Evolutionary conservation across 495 filamentous ascomycete species (phyloP).

Genomic region (Geopyxis carbonaria): DNA sequence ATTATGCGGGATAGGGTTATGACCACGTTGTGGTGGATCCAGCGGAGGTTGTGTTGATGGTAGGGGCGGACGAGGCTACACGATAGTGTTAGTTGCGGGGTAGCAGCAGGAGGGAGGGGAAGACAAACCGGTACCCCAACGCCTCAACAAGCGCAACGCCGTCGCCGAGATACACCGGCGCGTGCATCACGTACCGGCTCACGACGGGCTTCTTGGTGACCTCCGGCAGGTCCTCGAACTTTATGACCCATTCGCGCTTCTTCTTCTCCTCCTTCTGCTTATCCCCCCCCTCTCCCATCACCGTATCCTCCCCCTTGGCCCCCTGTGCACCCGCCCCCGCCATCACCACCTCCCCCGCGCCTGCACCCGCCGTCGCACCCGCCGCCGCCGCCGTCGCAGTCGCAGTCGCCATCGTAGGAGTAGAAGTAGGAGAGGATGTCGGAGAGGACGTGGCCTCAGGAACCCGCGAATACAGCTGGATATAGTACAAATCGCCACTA

Average conservation of each 20-base stretch:
- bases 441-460: too few species aligned
- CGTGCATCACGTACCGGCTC: slow-evolving; percentile 24
- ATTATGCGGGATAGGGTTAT: slow-evolving; percentile 28
- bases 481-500: slow-evolving; percentile 28
- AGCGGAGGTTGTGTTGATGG: slow-evolving; percentile 28
- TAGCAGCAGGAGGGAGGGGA: neutral
- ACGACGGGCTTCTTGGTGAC: slow-evolving; percentile 27
- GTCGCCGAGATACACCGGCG: slow-evolving; percentile 28
- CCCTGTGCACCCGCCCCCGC: too few species aligned
- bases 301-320: too few species aligned
- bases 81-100: neutral
- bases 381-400: slow-evolving; percentile 3
- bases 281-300: too few species aligned
- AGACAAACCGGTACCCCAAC: slow-evolving; percentile 29
- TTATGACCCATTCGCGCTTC: slow-evolving; percentile 27
- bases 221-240: slow-evolving; percentile 32
- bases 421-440: too few species aligned
- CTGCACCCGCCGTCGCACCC: neutral
- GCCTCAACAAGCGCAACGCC: slow-evolving; percentile 28
- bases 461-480: slow-evolving; percentile 27
- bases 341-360: neutral
- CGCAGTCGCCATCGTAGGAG: neutral
- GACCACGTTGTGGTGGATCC: slow-evolving; percentile 32
- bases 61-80: slow-evolving; percentile 30
- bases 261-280: slow-evolving; percentile 17